phyloP scores from a whole-genome alignment of 768 basidiomycete genomes.

The Mycena galericulata region DNA sequence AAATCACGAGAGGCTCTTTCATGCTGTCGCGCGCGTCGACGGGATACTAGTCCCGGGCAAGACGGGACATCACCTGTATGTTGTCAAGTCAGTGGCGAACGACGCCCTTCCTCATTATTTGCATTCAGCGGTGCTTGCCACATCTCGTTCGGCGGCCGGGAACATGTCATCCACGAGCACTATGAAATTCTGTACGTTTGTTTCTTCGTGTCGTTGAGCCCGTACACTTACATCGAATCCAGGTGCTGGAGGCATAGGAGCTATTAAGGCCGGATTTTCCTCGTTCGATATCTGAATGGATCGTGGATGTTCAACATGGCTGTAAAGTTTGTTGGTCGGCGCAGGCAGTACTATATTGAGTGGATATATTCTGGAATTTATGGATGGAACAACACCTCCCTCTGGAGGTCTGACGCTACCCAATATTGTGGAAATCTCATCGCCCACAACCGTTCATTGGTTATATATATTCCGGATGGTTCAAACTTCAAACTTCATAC shows the following conservation, averaged over 20 bases:
- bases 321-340: no score
- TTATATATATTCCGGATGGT: no score
- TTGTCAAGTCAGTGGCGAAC: neutral
- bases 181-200: constrained; percentile 62
- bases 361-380: no score
- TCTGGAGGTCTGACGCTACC: no score
- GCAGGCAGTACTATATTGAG: no score
- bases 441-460: no score
- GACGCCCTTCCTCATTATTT: neutral
- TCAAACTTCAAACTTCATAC: no score
- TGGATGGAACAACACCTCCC: no score
- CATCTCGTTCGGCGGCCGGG: constrained; percentile 58
- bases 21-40: constrained; percentile 3
- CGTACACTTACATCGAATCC: neutral
- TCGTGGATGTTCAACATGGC: no score
- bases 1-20: constrained; percentile 18
- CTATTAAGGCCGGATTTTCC: neutral
- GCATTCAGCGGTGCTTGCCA: constrained; percentile 52
- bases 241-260: constrained; percentile 17
- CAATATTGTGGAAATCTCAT: no score
- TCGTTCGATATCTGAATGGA: no score
- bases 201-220: neutral
- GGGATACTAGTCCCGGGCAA: constrained; percentile 19
- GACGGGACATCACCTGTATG: constrained; percentile 23
- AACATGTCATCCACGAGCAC: constrained; percentile 50